Conservation (phyloP, 352 stramenopile species). For the Phytophthora fragariaefolia region DNA sequence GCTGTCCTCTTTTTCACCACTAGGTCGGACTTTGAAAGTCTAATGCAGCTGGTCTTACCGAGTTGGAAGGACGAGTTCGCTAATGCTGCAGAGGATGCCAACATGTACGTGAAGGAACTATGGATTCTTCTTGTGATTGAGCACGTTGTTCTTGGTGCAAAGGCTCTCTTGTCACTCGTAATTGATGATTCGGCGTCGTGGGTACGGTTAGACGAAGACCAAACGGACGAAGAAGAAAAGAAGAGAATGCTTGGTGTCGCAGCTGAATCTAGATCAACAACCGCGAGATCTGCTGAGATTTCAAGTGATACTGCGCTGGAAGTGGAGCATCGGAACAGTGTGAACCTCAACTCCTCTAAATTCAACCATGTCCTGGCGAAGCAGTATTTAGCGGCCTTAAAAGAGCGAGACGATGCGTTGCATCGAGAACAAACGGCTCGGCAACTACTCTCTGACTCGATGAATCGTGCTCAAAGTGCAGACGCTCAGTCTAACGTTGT, state of each 20-base stretch:
- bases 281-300: neutral
- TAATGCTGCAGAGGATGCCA: constrained; percentile 13
- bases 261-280: neutral
- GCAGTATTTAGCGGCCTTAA: constrained; percentile 47
- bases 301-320: neutral
- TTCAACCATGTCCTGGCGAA: constrained; percentile 51
- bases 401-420: constrained; percentile 52
- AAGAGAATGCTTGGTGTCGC: constrained; percentile 30
- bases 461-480: neutral
- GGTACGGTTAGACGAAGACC: constrained; percentile 77
- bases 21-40: constrained; percentile 65
- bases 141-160: constrained; percentile 68
- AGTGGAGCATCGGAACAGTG: neutral
- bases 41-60: constrained; percentile 34
- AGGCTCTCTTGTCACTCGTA: constrained; percentile 66
- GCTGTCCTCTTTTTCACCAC: constrained; percentile 78
- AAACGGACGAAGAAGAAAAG: constrained; percentile 54
- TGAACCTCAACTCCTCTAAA: constrained; percentile 17
- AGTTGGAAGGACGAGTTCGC: constrained; percentile 16
- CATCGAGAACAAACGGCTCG: constrained; percentile 39
- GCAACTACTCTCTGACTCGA: constrained; percentile 38
- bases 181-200: constrained; percentile 77
- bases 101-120: constrained; percentile 58
- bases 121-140: constrained; percentile 71
- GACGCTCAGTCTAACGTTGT: neutral